Conservation (phyloP, 163 green algal genomes). For the Trebouxiophyceae sp. region DNA sequence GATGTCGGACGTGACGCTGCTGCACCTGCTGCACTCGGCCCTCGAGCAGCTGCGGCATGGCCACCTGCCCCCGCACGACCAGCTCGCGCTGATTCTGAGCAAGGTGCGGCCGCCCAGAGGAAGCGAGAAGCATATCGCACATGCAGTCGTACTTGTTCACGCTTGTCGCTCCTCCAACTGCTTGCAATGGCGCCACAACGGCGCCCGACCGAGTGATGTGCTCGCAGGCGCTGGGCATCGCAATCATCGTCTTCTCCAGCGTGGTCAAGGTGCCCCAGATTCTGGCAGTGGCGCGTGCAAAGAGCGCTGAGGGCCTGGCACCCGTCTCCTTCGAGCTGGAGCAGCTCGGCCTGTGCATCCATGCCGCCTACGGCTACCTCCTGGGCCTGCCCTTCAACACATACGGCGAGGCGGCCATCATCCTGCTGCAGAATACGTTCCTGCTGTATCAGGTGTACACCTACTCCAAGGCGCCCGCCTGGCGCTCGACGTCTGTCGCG, state of each 20-base stretch:
- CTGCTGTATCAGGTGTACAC: slow-evolving; percentile 77
- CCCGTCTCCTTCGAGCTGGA: slow-evolving; percentile 77
- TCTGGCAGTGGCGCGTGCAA: slow-evolving; percentile 40
- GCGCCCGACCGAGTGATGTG: no score
- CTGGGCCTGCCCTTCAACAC: slow-evolving; percentile 69
- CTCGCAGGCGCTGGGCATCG: slow-evolving; percentile 65
- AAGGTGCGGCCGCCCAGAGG: not conserved
- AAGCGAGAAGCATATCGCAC: not conserved
- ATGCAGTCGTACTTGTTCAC: not conserved
- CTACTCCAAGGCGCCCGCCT: slow-evolving; percentile 30
- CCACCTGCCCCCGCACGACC: not conserved
- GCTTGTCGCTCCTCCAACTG: not conserved
- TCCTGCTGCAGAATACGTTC: slow-evolving; percentile 68
- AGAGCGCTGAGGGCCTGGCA: slow-evolving; percentile 64
- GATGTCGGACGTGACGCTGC: not conserved
- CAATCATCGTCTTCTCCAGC: slow-evolving; percentile 59
- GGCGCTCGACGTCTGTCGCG: slow-evolving; percentile 8
- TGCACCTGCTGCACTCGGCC: not conserved
- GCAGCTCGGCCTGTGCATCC: slow-evolving; percentile 63
- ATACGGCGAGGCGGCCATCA: slow-evolving; percentile 74
- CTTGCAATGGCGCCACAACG: no score
- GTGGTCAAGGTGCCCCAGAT: slow-evolving; percentile 88
- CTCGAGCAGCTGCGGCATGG: not conserved
- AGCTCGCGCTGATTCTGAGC: not conserved
- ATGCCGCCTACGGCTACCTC: slow-evolving; percentile 68